Evolutionary conservation across 1,284 basidiomycete species (phyloP).

Genomic region (Ustilago hordei): DNA sequence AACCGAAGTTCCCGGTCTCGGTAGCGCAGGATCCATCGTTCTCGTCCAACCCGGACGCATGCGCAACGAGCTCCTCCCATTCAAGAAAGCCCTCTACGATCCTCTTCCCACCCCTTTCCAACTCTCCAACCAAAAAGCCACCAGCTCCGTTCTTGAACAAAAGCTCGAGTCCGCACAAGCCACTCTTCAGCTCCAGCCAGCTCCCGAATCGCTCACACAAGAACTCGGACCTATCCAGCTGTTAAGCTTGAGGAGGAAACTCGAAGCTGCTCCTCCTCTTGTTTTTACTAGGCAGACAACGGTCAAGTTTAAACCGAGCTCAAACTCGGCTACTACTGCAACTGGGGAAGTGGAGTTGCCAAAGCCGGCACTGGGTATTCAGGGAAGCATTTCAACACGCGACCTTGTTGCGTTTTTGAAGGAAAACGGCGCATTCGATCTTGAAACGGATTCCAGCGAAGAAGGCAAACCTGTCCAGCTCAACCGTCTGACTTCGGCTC

Average conservation of each 20-base stretch:
- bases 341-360: constrained; percentile 23
- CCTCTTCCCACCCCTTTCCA: constrained; percentile 42
- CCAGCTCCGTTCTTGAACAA: constrained; percentile 23
- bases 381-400: constrained; percentile 37
- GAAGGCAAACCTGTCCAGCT: constrained; percentile 27
- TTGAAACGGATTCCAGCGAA: constrained; percentile 41
- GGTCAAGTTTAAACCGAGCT: constrained; percentile 16
- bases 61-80: constrained; percentile 47
- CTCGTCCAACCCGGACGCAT: constrained; percentile 51
- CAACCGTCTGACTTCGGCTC: constrained; percentile 32
- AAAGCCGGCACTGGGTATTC: constrained; percentile 37
- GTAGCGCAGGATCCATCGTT: constrained; percentile 28
- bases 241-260: constrained; percentile 40
- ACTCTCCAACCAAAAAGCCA: constrained; percentile 19
- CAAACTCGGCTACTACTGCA: neutral
- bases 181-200: constrained; percentile 17
- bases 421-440: constrained; percentile 36
- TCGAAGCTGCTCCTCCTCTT: constrained; percentile 34
- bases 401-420: constrained; percentile 38
- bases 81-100: constrained; percentile 35
- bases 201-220: constrained; percentile 29
- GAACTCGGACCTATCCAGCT: constrained; percentile 47
- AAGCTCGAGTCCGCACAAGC: constrained; percentile 35
- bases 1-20: constrained; percentile 29
- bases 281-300: constrained; percentile 38